These are phyloP conservation scores for Claviceps paspali DNA, from an alignment of 2,329 filamentous ascomycete genomes.

Conservation along the genomic window DNA sequence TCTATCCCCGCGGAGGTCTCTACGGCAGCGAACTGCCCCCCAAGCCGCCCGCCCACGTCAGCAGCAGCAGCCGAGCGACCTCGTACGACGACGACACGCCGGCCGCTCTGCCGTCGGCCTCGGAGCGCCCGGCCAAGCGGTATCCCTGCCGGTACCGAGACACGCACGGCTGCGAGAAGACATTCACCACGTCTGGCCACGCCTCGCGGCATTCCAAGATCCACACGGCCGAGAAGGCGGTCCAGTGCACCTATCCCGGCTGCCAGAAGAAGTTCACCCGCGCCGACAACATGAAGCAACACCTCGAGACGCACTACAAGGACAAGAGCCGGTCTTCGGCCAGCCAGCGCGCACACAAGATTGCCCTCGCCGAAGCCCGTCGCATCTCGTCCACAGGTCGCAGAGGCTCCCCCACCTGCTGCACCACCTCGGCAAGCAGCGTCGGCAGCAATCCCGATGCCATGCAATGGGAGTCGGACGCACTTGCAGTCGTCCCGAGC, in stretches of 20 bases:
- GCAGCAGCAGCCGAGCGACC: slow-evolving; percentile 28
- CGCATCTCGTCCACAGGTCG: slow-evolving; percentile 18
- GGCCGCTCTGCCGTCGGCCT: slow-evolving; percentile 17
- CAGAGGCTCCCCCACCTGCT: slow-evolving; percentile 15
- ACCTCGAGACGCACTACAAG: slow-evolving; percentile 61
- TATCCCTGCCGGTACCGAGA: slow-evolving; percentile 63
- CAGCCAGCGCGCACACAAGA: slow-evolving; percentile 18
- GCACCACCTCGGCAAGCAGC: slow-evolving; percentile 3
- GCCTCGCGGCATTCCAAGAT: slow-evolving; percentile 77
- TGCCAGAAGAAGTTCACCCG: slow-evolving; percentile 71
- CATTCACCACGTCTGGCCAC: slow-evolving; percentile 72
- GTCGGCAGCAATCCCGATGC: slow-evolving; percentile 10
- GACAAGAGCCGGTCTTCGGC: slow-evolving; percentile 34
- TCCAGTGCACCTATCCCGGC: slow-evolving; percentile 49
- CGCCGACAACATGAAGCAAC: slow-evolving; percentile 79
- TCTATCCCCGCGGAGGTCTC: slow-evolving; percentile 24
- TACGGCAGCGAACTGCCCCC: slow-evolving; percentile 20
- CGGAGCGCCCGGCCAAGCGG: slow-evolving; percentile 42
- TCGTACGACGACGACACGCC: slow-evolving; percentile 37
- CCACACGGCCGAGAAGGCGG: slow-evolving; percentile 67
- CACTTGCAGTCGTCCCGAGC: no score
- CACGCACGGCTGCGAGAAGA: slow-evolving; percentile 57
- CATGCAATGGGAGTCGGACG: slow-evolving; percentile 24
- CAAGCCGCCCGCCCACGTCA: slow-evolving; percentile 27
- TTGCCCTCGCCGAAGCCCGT: slow-evolving; percentile 17